A percentile compares a stretch with the other conserved stretches of the same genome.
Evolutionary conservation across 2,329 filamentous ascomycete species (phyloP).

Genomic region (Colletotrichum lindemuthianum): DNA sequence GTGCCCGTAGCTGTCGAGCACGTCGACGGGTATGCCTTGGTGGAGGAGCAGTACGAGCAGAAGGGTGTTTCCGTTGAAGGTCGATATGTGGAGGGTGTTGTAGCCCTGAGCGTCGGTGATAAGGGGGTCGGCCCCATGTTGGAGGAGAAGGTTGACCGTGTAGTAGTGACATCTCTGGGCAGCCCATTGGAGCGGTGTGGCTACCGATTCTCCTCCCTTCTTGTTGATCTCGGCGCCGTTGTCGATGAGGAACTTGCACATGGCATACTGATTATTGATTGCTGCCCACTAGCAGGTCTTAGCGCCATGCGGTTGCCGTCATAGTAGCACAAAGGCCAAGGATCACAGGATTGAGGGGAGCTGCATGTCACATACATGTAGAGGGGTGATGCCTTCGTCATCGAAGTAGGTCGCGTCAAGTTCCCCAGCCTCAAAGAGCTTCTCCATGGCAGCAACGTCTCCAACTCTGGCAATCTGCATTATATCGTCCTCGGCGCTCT

Average conservation of each 20-base stretch:
- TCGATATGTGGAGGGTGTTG: constrained; percentile 96
- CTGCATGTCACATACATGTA: constrained; percentile 75
- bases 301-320: constrained; percentile 29
- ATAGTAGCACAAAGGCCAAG: background rate
- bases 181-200: constrained; percentile 95
- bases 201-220: constrained; percentile 94
- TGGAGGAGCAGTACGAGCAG: constrained; percentile 90
- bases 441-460: constrained; percentile 87
- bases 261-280: constrained; percentile 97
- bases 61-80: constrained; percentile 95
- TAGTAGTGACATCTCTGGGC: constrained; percentile 98
- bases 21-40: constrained; percentile 94
- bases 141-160: constrained; percentile 89
- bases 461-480: constrained; percentile 95
- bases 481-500: constrained; percentile 75
- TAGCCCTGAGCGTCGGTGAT: constrained; percentile 95
- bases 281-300: constrained; percentile 82
- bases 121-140: constrained; percentile 91
- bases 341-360: background rate
- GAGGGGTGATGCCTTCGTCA: constrained; percentile 91
- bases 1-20: constrained; percentile 88
- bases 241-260: constrained; percentile 93
- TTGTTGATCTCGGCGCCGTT: constrained; percentile 90
- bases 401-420: constrained; percentile 86
- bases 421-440: constrained; percentile 84